Evolutionary conservation across 257 asterid species (phyloP), one percentile per base, ranked within the genome.

Genomic region (Solanum infundibuliforme): DNA sequence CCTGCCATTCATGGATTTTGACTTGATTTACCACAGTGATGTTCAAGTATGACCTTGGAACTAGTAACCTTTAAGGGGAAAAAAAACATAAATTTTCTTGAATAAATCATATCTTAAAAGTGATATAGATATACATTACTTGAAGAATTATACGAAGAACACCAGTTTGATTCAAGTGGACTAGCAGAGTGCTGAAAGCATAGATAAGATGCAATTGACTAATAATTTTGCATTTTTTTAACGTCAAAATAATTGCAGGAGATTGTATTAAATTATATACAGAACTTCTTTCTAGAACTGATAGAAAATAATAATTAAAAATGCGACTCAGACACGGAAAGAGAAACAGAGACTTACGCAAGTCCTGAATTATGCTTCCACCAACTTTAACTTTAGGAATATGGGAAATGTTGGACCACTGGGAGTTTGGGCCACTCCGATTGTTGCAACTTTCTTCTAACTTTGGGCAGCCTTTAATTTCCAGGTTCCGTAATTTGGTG

Each of bases 401-500:
- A 23, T 75, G 55, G 55, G 12, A 75, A 75, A 75, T 75, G 0
- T 75, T 38, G 20, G 21, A 75, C 55, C 58, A 75, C 55, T 32
- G 34, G 58, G 83, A 38, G 34, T 38, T 75, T 75, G 55, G 83
- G 83, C 58, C 83, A 36, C 34, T 75, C 21, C 21, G 21, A 23
- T 75, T 32, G 7, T 4, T 72, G 43, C 79, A 72, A 34, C 48
- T 20, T 20, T 21, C 48, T 74, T 34, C 16, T 73, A 73, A 73
- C 31, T 35, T 13, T 73, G 48, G 29, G 31, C 48, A 36, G 29
- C 18, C 82, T 1, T 10, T 0, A 35, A 74, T 74, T 34, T 0
- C 0, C 0, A 75, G 55, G 1, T 0, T 0, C 32, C 0, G 0
- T 36, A 76, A 76, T 76, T 38, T 76, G 0, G n/a, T 76, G 60